A percentile compares a stretch with the other conserved stretches of the same genome.
Conservation (phyloP, 305 asterid species). For the Fraxinus sp. region DNA sequence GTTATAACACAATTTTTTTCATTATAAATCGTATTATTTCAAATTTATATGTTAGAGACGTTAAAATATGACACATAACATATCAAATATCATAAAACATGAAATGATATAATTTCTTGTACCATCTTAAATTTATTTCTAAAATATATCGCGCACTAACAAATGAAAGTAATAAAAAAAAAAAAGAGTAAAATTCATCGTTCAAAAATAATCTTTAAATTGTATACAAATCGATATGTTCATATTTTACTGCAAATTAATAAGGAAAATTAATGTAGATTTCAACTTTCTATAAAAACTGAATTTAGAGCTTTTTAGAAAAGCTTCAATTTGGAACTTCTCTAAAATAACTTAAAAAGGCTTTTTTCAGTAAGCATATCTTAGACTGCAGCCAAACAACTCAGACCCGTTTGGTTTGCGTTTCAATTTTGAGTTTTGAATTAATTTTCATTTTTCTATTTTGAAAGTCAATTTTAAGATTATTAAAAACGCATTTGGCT, state of each 20-base stretch:
- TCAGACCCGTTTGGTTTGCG: no score
- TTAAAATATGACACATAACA: background rate
- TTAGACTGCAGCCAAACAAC: background rate
- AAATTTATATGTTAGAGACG: background rate
- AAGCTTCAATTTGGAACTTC: background rate
- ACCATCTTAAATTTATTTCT: background rate
- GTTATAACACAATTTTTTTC: background rate
- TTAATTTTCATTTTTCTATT: no score
- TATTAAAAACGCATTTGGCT: no score
- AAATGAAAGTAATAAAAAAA: no score
- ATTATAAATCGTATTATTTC: background rate
- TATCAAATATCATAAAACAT: no score
- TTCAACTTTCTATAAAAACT: background rate
- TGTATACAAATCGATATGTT: background rate
- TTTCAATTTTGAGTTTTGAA: no score
- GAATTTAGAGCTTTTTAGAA: background rate
- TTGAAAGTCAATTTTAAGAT: no score
- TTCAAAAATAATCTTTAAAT: background rate
- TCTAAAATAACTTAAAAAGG: background rate
- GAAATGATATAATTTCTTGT: background rate
- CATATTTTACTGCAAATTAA: background rate
- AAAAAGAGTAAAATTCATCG: background rate
- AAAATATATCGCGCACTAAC: background rate
- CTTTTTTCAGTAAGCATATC: background rate
- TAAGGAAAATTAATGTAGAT: background rate